A percentile compares a stretch with the other conserved stretches of the same genome.
Conservation (phyloP, 208 protist genomes). For the Polymyxa betae region DNA sequence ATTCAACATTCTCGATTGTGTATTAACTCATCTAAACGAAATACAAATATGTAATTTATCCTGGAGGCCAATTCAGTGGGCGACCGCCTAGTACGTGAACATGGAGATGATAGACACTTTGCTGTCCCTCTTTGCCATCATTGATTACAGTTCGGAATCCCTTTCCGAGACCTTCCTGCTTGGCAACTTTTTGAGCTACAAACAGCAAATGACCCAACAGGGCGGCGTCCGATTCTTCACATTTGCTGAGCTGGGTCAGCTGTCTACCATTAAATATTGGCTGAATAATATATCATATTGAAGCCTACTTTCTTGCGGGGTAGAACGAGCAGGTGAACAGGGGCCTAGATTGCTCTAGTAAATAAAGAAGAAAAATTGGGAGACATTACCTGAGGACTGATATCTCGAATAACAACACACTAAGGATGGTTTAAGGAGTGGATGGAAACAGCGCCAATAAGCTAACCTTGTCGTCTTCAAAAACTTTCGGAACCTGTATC, state of each 20-base stretch:
- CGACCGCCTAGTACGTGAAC: constrained; percentile 78
- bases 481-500: not conserved
- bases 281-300: not conserved
- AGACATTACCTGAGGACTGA: constrained; percentile 2
- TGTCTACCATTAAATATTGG: not conserved
- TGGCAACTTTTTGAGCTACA: constrained; percentile 47
- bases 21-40: no score
- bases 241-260: constrained; percentile 45
- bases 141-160: constrained; percentile 74
- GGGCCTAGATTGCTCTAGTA: not conserved
- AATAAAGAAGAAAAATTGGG: not conserved
- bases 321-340: constrained; percentile 17
- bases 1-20: no score
- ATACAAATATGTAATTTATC: no score
- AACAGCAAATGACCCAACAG: constrained; percentile 32
- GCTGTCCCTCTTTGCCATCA: constrained; percentile 71
- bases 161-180: constrained; percentile 56
- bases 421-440: not conserved
- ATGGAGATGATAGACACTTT: constrained; percentile 77
- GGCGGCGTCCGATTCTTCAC: not conserved
- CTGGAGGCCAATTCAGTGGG: no score
- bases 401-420: constrained; percentile 33
- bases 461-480: constrained; percentile 38
- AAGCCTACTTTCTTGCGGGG: constrained; percentile 23
- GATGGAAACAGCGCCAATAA: not conserved